Conservation (phyloP, 176 grass and related monocot species). For the Hyparrhenia diplandra region DNA sequence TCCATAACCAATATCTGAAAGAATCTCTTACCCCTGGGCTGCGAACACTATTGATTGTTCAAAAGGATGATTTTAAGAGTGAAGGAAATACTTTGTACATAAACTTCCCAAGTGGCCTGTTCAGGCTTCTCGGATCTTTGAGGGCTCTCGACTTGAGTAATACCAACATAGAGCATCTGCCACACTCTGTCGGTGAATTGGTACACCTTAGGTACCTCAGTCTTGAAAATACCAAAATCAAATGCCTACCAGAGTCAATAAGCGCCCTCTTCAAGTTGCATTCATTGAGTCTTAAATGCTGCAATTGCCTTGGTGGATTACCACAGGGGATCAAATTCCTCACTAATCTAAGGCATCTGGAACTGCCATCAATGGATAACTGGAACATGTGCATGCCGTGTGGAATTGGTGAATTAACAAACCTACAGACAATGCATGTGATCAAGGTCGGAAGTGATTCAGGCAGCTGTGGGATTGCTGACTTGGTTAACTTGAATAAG, state of each 20-base stretch:
- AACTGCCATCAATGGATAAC: slow-evolving; percentile 16
- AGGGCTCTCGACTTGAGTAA: slow-evolving; percentile 29
- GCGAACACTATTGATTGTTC: slow-evolving; percentile 16
- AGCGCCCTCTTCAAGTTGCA: slow-evolving; percentile 45
- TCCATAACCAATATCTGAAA: background rate
- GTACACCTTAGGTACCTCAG: slow-evolving; percentile 38
- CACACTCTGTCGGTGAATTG: slow-evolving; percentile 12
- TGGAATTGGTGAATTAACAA: slow-evolving; percentile 41
- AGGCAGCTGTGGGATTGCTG: slow-evolving; percentile 32
- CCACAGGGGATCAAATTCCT: slow-evolving; percentile 45
- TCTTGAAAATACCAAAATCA: slow-evolving; percentile 33
- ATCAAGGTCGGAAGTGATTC: slow-evolving; percentile 25
- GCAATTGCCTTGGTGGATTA: slow-evolving; percentile 28
- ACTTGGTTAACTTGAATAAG: slow-evolving; percentile 39
- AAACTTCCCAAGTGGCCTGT: slow-evolving; percentile 14
- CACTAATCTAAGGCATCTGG: slow-evolving; percentile 34
- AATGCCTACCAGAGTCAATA: slow-evolving; percentile 23
- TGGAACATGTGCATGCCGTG: slow-evolving; percentile 19
- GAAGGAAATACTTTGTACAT: slow-evolving; percentile 11
- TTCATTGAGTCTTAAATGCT: slow-evolving; percentile 35
- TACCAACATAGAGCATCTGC: slow-evolving; percentile 13
- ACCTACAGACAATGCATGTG: slow-evolving; percentile 42
- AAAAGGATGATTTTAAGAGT: background rate
- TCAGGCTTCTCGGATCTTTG: slow-evolving; percentile 10
- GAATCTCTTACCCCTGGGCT: background rate